phyloP scores from a whole-genome alignment of 2,329 filamentous ascomycete species.

The Colletotrichum zoysiae region DNA sequence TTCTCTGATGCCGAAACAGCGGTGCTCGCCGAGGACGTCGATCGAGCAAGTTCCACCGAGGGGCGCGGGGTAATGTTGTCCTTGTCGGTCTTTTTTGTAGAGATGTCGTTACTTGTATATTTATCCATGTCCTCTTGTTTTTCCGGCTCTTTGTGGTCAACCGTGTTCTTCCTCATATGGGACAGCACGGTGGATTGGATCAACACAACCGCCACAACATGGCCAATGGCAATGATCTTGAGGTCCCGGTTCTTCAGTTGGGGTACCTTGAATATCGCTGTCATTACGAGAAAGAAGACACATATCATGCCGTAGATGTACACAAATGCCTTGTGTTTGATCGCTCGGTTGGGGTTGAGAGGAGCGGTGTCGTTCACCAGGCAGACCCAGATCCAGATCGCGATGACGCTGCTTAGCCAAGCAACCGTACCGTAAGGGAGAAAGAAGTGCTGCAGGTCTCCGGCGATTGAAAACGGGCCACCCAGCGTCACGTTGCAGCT shows the following conservation, averaged over 20 bases:
- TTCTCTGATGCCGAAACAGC: background rate
- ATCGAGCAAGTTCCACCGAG: background rate
- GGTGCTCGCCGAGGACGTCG: background rate
- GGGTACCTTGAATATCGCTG: background rate
- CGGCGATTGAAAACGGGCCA: background rate
- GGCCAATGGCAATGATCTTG: background rate
- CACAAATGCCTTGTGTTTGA: slow-evolving; percentile 8
- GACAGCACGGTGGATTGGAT: background rate
- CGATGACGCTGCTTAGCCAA: background rate
- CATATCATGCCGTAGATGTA: background rate
- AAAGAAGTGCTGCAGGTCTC: background rate
- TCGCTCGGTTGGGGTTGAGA: background rate
- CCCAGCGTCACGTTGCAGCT: slow-evolving; percentile 4
- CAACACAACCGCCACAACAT: background rate
- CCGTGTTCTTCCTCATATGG: background rate
- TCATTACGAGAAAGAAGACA: background rate
- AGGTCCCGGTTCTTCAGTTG: background rate
- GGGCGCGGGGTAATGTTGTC: background rate
- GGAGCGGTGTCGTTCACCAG: background rate
- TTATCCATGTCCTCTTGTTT: too few species aligned
- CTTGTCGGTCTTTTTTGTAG: background rate
- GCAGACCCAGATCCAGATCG: background rate
- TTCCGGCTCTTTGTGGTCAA: background rate
- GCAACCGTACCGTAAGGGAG: slow-evolving; percentile 11
- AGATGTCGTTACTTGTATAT: too few species aligned